Evolutionary conservation across 768 basidiomycete species (phyloP), one percentile per base, ranked within the genome.

Genomic region (Candolleomyces eurysporus): DNA sequence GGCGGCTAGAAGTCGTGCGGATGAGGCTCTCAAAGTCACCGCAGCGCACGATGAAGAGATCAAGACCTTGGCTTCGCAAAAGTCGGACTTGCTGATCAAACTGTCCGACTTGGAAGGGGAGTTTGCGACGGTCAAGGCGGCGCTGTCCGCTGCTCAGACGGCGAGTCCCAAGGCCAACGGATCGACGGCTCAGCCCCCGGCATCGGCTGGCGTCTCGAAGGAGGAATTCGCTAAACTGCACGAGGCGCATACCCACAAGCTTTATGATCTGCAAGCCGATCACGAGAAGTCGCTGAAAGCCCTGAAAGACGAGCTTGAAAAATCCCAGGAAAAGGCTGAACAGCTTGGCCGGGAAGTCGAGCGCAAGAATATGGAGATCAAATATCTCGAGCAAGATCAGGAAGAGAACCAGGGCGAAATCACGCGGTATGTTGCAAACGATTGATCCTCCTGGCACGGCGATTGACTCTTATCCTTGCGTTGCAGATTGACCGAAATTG

Each of bases 41-140:
- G 73, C 79, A 8, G 69, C 73, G 31, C 85, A 91, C 62, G 85
- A 89, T 48, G 82, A 81, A 60, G 89, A 92, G 72, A 73, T 90
- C 54, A 70, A 75, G 39, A 70, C 76, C 3, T 72, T 92, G 36
- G 81, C 77, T 19, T 76, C 76, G 30, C 83, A 90, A 71, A 91
- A 90, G 68, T 78, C 83, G 7, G 85, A 85, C 66, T 76, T 92
- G 26, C 70, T 84, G 40, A 73, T 84, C 43, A 82, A 75, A 63
- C 77, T 92, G 42, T 88, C 89, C 19, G 91, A 93, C 70, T 70
- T 92, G 63, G 88, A 93, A 72, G 90, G 90, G 43, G 92, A 94
- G 69, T 72, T 92, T 48, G 82, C 85, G 17, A 91, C 85, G 40
- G 70, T 81, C 43, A 87, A 76, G 69, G 89, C 90, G 10, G 73